A percentile compares a stretch with the other conserved stretches of the same genome.
phyloP scores from a whole-genome alignment of 1,139 yeast genomes.

The Hemisphaericaspora lyxosophila region DNA sequence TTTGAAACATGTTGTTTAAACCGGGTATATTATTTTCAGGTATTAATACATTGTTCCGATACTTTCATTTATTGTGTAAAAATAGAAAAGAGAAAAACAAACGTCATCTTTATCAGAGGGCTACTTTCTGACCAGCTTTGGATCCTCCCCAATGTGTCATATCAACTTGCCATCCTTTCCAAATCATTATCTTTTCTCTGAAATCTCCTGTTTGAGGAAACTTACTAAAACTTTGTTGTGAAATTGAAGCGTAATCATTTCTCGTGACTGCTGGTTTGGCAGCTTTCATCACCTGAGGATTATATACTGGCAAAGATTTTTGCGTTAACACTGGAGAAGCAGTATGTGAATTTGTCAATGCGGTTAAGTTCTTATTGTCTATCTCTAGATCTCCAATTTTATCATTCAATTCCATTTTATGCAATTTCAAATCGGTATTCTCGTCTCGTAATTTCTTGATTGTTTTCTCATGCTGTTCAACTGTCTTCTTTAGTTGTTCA shows the following conservation, averaged over 20 bases:
- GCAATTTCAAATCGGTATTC: conserved; percentile 44
- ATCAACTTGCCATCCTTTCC: conserved; percentile 87
- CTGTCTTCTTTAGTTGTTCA: conserved; percentile 23
- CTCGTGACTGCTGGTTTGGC: conserved; percentile 38
- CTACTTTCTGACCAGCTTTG: conserved; percentile 26
- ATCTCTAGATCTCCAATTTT: conserved; percentile 29
- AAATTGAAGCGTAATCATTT: conserved; percentile 35
- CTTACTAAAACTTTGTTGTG: conserved; percentile 28
- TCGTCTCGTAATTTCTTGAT: conserved; percentile 43
- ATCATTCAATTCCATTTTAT: conserved; percentile 48
- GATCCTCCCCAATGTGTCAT: conserved; percentile 71
- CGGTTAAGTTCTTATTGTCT: conserved; percentile 20
- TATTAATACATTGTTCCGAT: too few relatives aligned
- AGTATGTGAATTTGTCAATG: conserved; percentile 2
- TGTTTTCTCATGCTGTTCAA: conserved; percentile 35
- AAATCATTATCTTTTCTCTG: conserved; percentile 48
- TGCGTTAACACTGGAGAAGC: conserved; percentile 4
- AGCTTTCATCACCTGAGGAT: conserved; percentile 17
- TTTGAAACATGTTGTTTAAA: too few relatives aligned
- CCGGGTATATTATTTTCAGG: too few relatives aligned
- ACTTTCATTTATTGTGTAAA: too few relatives aligned
- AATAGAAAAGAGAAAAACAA: too few relatives aligned
- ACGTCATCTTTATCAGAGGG: conserved; percentile 22
- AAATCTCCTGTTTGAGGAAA: conserved; percentile 32
- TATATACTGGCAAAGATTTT: background rate